phyloP scores from a whole-genome alignment of 2,329 filamentous ascomycete species.

The Byssochlamys sp. region DNA sequence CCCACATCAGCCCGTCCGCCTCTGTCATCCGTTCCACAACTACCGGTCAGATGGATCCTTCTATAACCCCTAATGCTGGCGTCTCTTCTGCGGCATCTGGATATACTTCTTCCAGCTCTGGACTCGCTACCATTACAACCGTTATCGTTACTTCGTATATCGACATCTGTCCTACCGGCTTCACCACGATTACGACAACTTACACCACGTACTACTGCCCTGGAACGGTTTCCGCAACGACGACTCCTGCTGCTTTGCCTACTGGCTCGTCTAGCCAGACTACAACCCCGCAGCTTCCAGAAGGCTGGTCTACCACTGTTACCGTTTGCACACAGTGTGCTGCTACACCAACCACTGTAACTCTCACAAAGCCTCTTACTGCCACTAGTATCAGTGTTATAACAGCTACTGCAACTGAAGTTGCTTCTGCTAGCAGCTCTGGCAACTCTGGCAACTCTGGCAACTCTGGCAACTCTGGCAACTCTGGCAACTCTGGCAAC shows the following conservation, averaged over 20 bases:
- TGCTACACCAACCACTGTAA: constrained; percentile 29
- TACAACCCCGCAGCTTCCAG: constrained; percentile 18
- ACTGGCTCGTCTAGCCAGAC: constrained; percentile 10
- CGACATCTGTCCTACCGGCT: constrained; percentile 35
- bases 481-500: not conserved
- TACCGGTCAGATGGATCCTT: not conserved
- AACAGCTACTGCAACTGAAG: not conserved
- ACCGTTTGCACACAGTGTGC: constrained; percentile 32
- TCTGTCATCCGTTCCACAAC: not conserved
- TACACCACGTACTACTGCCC: constrained; percentile 31
- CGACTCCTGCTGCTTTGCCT: constrained; percentile 12
- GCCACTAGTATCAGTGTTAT: not conserved
- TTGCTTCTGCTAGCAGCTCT: not conserved
- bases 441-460: not conserved
- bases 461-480: not conserved
- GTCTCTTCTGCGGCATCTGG: not conserved
- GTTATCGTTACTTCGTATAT: constrained; percentile 33
- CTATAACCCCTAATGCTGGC: not conserved
- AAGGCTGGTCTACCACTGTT: constrained; percentile 33
- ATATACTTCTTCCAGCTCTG: constrained; percentile 4
- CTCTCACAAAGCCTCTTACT: constrained; percentile 13
- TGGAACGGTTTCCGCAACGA: constrained; percentile 18
- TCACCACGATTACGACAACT: constrained; percentile 31
- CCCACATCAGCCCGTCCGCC: not conserved
- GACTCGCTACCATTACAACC: constrained; percentile 23